Percentiles rank a stretch among this genome's conserved stretches.
Evolutionary conservation across 129 eudicot genomes (phyloP).

Genomic region (Flaveria trinervia): DNA sequence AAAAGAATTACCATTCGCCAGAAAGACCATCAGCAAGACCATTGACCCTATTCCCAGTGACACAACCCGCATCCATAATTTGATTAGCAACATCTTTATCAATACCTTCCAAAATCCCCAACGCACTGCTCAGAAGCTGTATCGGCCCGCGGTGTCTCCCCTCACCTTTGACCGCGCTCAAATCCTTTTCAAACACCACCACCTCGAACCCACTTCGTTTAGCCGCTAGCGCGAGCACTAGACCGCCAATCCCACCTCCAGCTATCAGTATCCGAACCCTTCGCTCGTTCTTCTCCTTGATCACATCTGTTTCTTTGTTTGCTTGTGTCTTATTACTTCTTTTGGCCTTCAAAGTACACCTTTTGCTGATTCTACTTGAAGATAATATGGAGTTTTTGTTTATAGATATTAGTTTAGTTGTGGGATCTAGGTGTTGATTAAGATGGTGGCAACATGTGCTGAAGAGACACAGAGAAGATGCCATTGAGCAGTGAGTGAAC

Average conservation of each 20-base stretch:
- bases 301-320: not conserved
- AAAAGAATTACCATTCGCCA: slow-evolving; percentile 36
- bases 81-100: slow-evolving; percentile 27
- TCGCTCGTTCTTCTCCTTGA: not conserved
- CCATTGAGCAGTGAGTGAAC: slow-evolving; percentile 1
- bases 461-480: slow-evolving; percentile 5
- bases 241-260: slow-evolving; percentile 49
- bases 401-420: not conserved
- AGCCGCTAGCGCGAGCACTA: slow-evolving; percentile 45
- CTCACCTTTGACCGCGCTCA: slow-evolving; percentile 48
- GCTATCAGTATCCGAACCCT: slow-evolving; percentile 43
- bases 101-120: slow-evolving; percentile 43
- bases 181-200: slow-evolving; percentile 48
- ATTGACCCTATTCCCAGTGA: slow-evolving; percentile 41
- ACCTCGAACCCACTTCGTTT: slow-evolving; percentile 42
- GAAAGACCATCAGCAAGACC: slow-evolving; percentile 47
- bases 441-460: not conserved
- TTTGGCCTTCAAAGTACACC: not conserved
- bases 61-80: slow-evolving; percentile 41
- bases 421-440: not conserved
- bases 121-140: slow-evolving; percentile 47
- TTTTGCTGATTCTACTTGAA: not conserved
- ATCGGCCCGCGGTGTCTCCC: slow-evolving; percentile 47
- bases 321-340: not conserved
- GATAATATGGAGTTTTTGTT: not conserved